Conservation (phyloP, 2,329 filamentous ascomycete genomes). For the Pezicula carpinea region DNA sequence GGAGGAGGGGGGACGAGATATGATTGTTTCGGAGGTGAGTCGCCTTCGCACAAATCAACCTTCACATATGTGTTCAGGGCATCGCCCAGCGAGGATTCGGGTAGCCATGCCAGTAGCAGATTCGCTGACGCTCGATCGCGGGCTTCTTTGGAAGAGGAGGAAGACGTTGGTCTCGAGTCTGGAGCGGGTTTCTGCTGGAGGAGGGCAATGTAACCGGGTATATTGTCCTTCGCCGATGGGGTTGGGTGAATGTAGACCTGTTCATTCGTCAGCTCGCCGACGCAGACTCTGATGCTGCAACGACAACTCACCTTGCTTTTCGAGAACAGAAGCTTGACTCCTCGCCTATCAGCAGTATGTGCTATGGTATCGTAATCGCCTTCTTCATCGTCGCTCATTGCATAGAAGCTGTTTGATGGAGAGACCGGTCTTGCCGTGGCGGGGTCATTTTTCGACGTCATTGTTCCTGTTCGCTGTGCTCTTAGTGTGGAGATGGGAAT, state of each 20-base stretch:
- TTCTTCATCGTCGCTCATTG: constrained; percentile 94
- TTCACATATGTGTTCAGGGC: constrained; percentile 89
- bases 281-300: constrained; percentile 3
- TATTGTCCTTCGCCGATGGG: constrained; percentile 91
- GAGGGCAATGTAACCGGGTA: constrained; percentile 86
- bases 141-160: constrained; percentile 32
- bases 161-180: constrained; percentile 23
- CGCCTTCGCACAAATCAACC: constrained; percentile 80
- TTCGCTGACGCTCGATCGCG: constrained; percentile 56
- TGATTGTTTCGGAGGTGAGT: constrained; percentile 76
- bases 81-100: constrained; percentile 82
- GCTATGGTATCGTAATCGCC: constrained; percentile 92
- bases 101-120: constrained; percentile 87
- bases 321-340: constrained; percentile 89
- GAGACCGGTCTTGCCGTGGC: constrained; percentile 45
- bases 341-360: constrained; percentile 68
- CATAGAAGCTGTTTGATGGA: constrained; percentile 85
- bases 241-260: constrained; percentile 95
- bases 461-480: constrained; percentile 7
- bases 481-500: too few species aligned
- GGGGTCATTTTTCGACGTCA: constrained; percentile 25
- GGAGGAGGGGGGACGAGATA: constrained; percentile 91
- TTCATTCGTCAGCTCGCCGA: constrained; percentile 16
- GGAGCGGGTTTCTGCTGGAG: constrained; percentile 74
- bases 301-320: constrained; percentile 77